Base-by-base conservation (phyloP, 345 rosid genomes). In the Populus simonii region DNA sequence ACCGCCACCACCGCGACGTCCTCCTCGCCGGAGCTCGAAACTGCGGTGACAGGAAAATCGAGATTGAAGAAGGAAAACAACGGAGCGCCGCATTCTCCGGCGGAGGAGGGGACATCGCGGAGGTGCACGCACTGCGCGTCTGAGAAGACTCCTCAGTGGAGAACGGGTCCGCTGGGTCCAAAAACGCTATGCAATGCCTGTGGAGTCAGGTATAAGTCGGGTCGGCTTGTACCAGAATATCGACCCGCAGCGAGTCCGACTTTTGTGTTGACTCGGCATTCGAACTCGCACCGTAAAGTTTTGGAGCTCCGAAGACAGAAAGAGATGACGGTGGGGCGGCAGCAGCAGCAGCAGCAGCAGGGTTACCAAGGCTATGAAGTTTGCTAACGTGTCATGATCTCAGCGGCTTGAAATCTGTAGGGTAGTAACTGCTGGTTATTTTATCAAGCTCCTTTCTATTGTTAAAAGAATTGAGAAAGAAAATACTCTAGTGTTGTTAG, bases 81-180 rank as follows among this genome's bases (percentile, higher is more conserved):
- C 22, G 74, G 73, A 63, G 79, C 65, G 17, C 20, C 12, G 31
- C 63, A n/a, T 9, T 29, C 79, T 73, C 75, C 82, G 12, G 76
- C 71, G 41, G 49, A 70, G 63, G 91, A 81, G 7, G 90, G 90
- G 74, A 87, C 80, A 8, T 70, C 77, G 66, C 76, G 97, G 74
- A 82, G 89, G 76, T 92, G 97, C 82, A 87, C 87, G 15, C 97
- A 92, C 81, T 92, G 97, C 82, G 89, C 94, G 6, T 89, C 97
- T 29, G 94, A 90, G 87, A 92, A 87, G 82, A 92, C 97, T 11
- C 97, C 97, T 7, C 97, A 92, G 75, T 92, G 97, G 97, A 80
- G 97, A 66, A 87, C 97, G 4, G 97, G 97, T 23, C 97, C 97
- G 4, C 74, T 88, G 9, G 97, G 97, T 2, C 97, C 97, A 3